Conservation (phyloP, 257 asterid genomes). For the Lavandula angustifolia region DNA sequence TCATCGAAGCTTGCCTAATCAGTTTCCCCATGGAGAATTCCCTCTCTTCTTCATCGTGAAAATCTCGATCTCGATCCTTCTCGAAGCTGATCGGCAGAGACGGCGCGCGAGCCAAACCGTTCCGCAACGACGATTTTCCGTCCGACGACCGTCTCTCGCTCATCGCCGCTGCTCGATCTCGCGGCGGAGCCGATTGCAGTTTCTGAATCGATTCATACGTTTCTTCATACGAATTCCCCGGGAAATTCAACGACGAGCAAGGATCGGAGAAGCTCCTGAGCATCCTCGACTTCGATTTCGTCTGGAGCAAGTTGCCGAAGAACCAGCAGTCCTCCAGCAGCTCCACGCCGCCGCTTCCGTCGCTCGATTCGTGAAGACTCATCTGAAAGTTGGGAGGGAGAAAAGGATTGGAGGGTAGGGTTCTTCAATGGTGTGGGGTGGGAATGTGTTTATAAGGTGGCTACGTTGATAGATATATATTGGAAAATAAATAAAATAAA, state of each 20-base stretch:
- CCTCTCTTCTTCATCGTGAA: slow-evolving; percentile 45
- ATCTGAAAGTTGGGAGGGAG: neutral
- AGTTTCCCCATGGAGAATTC: slow-evolving; percentile 61
- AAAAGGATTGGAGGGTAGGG: slow-evolving; percentile 21
- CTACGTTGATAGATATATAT: slow-evolving; percentile 4
- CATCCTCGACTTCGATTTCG: slow-evolving; percentile 54
- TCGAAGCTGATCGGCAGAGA: slow-evolving; percentile 49
- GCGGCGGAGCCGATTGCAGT: neutral
- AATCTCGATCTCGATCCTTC: slow-evolving; percentile 32
- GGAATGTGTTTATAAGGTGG: slow-evolving; percentile 20
- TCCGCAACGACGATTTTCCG: slow-evolving; percentile 13
- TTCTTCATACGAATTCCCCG: slow-evolving; percentile 55
- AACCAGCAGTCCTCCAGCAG: slow-evolving; percentile 76
- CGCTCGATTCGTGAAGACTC: slow-evolving; percentile 27
- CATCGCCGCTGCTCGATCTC: slow-evolving; percentile 1
- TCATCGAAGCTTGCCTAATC: slow-evolving; percentile 68
- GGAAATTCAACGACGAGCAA: slow-evolving; percentile 41
- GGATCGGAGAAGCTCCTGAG: slow-evolving; percentile 62
- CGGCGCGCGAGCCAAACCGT: slow-evolving; percentile 46
- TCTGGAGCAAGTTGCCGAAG: slow-evolving; percentile 59
- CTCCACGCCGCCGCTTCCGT: slow-evolving; percentile 39
- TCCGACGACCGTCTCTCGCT: slow-evolving; percentile 36
- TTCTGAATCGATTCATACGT: slow-evolving; percentile 52
- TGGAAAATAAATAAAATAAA: neutral
- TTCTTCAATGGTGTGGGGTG: slow-evolving; percentile 25